These are phyloP conservation scores for Colletotrichum sp. DNA, from an alignment of 2,329 filamentous ascomycete species.

Conservation along the genomic window DNA sequence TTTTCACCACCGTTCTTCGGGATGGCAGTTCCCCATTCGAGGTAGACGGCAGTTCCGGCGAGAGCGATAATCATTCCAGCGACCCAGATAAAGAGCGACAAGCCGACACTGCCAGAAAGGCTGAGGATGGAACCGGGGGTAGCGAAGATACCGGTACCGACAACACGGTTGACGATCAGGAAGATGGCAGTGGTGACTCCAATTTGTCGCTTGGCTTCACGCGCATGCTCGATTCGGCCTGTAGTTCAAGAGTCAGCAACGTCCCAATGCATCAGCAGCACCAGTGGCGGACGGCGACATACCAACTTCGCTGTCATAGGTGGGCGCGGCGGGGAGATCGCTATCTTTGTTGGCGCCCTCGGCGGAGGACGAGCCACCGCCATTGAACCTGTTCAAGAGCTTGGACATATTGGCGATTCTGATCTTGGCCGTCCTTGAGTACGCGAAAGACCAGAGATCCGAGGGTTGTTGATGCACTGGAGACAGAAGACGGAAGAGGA, in stretches of 20 bases:
- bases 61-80: slow-evolving; percentile 65
- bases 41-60: slow-evolving; percentile 67
- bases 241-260: background rate
- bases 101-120: slow-evolving; percentile 64
- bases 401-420: slow-evolving; percentile 5
- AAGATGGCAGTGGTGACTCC: slow-evolving; percentile 60
- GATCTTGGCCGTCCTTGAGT: background rate
- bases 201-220: slow-evolving; percentile 59
- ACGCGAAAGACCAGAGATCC: background rate
- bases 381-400: slow-evolving; percentile 6
- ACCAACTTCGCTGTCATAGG: slow-evolving; percentile 23
- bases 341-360: slow-evolving; percentile 1
- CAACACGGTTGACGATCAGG: slow-evolving; percentile 69
- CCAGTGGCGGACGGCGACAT: background rate
- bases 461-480: background rate
- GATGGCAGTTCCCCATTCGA: slow-evolving; percentile 70
- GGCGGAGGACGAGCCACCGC: background rate
- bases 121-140: slow-evolving; percentile 64
- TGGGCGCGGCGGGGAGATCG: background rate
- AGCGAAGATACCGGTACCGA: slow-evolving; percentile 71
- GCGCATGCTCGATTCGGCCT: slow-evolving; percentile 41
- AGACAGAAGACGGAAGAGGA: background rate
- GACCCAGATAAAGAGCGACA: slow-evolving; percentile 68
- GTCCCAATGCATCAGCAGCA: too few relatives aligned
- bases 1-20: slow-evolving; percentile 71